phyloP scores from a whole-genome alignment of 208 protist genomes.

The Perkinsela sp. region DNA sequence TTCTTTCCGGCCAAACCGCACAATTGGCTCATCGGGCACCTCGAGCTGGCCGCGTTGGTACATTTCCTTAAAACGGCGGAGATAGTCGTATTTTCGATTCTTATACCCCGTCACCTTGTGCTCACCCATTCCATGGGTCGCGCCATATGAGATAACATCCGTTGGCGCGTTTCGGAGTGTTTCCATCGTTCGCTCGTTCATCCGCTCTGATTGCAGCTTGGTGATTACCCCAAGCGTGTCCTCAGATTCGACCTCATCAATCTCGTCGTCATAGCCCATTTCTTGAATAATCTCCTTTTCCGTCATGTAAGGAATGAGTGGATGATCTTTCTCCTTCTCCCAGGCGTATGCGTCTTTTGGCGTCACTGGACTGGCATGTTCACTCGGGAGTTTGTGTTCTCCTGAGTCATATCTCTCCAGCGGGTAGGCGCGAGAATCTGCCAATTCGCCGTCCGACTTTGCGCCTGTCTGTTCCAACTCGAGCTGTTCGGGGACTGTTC shows the following conservation, averaged over 20 bases:
- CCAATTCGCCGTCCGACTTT: slow-evolving; percentile 17
- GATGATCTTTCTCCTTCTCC: slow-evolving; percentile 26
- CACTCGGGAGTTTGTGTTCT: slow-evolving; percentile 17
- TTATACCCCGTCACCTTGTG: background rate
- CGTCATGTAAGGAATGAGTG: slow-evolving; percentile 37
- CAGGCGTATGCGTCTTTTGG: slow-evolving; percentile 37
- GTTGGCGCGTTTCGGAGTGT: background rate
- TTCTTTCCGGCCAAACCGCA: slow-evolving; percentile 23
- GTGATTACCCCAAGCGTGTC: background rate
- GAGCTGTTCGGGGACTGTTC: slow-evolving; percentile 31
- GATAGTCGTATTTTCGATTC: slow-evolving; percentile 36
- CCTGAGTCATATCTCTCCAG: slow-evolving; percentile 35
- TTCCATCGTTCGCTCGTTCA: background rate
- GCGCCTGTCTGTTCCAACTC: slow-evolving; percentile 43
- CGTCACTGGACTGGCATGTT: slow-evolving; percentile 21
- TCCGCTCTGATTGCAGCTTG: background rate
- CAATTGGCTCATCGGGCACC: slow-evolving; percentile 19
- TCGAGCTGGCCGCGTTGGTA: slow-evolving; percentile 59
- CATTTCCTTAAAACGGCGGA: slow-evolving; percentile 63
- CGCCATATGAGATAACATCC: background rate
- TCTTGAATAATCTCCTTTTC: slow-evolving; percentile 47
- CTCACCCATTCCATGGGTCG: background rate
- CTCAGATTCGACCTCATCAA: background rate
- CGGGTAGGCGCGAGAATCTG: slow-evolving; percentile 22
- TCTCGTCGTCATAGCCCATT: slow-evolving; percentile 6